phyloP scores from a whole-genome alignment of 225 moss, liverwort and hornwort genomes.

The Bryum argenteum region DNA sequence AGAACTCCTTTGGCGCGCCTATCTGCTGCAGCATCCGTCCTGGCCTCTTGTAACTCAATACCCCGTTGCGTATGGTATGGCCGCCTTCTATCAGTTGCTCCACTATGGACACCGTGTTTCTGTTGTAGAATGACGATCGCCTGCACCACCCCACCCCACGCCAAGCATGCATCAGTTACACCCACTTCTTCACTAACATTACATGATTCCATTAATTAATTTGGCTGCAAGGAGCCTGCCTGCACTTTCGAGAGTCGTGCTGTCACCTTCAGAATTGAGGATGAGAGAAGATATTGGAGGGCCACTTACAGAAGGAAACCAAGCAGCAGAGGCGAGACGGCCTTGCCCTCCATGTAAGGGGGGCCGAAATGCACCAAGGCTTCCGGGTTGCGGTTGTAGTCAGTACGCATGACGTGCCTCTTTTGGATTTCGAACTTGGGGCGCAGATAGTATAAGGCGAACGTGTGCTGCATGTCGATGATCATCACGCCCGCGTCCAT shows the following conservation, averaged over 20 bases:
- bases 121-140: slow-evolving; percentile 82
- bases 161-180: too few relatives aligned
- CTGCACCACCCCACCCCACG: slow-evolving; percentile 33
- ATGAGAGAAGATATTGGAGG: too few relatives aligned
- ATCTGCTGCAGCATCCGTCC: slow-evolving; percentile 57
- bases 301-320: slow-evolving; percentile 78
- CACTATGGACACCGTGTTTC: slow-evolving; percentile 75
- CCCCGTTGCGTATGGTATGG: slow-evolving; percentile 33
- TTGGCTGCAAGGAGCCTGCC: too few relatives aligned
- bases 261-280: too few relatives aligned
- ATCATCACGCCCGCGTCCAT: slow-evolving; percentile 45
- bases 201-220: too few relatives aligned
- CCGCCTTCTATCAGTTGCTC: slow-evolving; percentile 76
- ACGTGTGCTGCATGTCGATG: slow-evolving; percentile 77
- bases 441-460: slow-evolving; percentile 66
- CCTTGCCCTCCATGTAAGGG: slow-evolving; percentile 84
- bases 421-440: slow-evolving; percentile 62
- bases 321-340: slow-evolving; percentile 63
- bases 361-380: slow-evolving; percentile 71
- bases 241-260: too few relatives aligned
- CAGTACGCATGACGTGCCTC: slow-evolving; percentile 42
- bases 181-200: too few relatives aligned
- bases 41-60: slow-evolving; percentile 34
- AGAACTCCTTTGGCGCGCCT: slow-evolving; percentile 51
- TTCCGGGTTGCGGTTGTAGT: slow-evolving; percentile 66